Conservation (phyloP, 148 eudicot genomes). For the Camellia sinensis region DNA sequence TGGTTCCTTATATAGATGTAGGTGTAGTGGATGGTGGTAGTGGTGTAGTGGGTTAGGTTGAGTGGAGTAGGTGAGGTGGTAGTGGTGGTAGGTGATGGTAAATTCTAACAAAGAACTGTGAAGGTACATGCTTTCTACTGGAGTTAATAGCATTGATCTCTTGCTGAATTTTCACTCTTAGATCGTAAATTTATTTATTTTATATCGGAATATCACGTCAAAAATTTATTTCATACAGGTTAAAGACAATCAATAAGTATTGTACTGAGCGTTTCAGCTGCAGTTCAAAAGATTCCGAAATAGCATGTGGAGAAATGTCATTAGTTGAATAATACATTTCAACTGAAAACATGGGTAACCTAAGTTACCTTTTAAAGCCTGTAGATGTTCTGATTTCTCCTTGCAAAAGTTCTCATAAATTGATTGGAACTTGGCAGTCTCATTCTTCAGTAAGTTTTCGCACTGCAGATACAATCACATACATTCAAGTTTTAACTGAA, state of each 20-base stretch:
- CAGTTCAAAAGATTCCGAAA: neutral
- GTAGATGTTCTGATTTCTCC: constrained; percentile 70
- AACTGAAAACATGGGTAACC: neutral
- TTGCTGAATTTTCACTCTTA: neutral
- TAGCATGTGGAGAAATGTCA: neutral
- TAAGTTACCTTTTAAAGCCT: constrained; percentile 66
- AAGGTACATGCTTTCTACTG: neutral
- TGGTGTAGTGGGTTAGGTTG: too few species aligned
- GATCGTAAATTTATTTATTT: neutral
- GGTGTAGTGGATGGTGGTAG: too few species aligned
- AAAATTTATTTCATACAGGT: neutral
- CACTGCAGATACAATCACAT: constrained; percentile 46
- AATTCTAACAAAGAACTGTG: too few species aligned
- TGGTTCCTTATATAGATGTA: too few species aligned
- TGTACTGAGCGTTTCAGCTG: neutral
- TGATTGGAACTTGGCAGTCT: constrained; percentile 68
- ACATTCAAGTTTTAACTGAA: neutral
- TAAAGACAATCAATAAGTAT: neutral
- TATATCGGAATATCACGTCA: neutral
- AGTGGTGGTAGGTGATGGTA: too few species aligned
- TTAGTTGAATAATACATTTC: neutral
- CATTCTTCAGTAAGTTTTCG: constrained; percentile 72
- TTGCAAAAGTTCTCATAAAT: constrained; percentile 63
- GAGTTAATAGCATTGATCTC: neutral
- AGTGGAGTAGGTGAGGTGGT: too few species aligned